Percentiles rank a stretch among this genome's conserved stretches.
phyloP scores from a whole-genome alignment of 805 yeast genomes.

The Cyberlindnera mycetangii region DNA sequence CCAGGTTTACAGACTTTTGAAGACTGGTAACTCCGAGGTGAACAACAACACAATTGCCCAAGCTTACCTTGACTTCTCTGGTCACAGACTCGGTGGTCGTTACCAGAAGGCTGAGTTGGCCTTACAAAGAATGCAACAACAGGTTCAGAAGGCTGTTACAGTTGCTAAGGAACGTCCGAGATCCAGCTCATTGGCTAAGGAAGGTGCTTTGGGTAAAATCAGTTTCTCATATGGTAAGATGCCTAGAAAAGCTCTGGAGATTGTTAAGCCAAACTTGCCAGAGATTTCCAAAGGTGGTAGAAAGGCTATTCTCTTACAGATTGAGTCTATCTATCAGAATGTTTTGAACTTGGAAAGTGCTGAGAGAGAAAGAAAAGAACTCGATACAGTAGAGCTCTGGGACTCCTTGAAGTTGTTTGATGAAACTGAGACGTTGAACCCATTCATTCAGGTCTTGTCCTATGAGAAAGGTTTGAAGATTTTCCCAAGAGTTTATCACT shows the following conservation, averaged over 20 bases:
- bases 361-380: slow-evolving; percentile 53
- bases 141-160: slow-evolving; percentile 92
- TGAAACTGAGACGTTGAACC: slow-evolving; percentile 47
- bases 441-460: slow-evolving; percentile 78
- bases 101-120: slow-evolving; percentile 85
- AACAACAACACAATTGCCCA: slow-evolving; percentile 81
- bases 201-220: slow-evolving; percentile 89
- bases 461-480: slow-evolving; percentile 87
- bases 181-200: slow-evolving; percentile 55
- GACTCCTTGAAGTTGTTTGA: slow-evolving; percentile 73
- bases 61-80: slow-evolving; percentile 87
- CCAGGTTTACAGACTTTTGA: slow-evolving; percentile 82
- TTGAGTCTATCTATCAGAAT: slow-evolving; percentile 76
- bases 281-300: slow-evolving; percentile 34
- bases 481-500: slow-evolving; percentile 84
- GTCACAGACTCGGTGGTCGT: slow-evolving; percentile 86
- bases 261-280: slow-evolving; percentile 46
- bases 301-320: slow-evolving; percentile 57
- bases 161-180: slow-evolving; percentile 89
- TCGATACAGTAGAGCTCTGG: slow-evolving; percentile 60
- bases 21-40: slow-evolving; percentile 46
- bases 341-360: slow-evolving; percentile 77
- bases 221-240: slow-evolving; percentile 75
- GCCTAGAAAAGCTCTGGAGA: slow-evolving; percentile 82
- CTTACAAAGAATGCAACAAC: slow-evolving; percentile 96